Conservation (phyloP, 768 basidiomycete species). For the Grammothele lineata region DNA sequence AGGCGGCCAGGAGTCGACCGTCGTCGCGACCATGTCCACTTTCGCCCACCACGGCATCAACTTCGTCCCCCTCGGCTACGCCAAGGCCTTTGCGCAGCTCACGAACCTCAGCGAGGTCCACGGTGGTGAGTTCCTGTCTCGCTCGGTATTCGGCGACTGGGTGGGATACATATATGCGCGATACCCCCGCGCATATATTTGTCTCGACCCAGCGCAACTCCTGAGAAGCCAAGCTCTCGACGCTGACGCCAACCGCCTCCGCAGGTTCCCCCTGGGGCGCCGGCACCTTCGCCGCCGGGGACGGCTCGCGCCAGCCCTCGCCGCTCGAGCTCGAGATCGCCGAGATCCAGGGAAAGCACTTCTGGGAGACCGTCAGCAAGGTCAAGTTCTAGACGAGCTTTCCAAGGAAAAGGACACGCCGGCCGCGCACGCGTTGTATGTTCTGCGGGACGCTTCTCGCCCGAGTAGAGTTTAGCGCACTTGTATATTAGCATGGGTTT, state of each 20-base stretch:
- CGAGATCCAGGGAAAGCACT: conserved; percentile 45
- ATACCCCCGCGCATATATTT: no score
- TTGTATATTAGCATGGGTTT: no score
- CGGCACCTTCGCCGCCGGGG: conserved; percentile 56
- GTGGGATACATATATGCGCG: no score
- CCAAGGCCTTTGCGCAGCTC: conserved; percentile 35
- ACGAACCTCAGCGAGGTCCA: conserved; percentile 40
- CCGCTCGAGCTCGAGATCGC: conserved; percentile 32
- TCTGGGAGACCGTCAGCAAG: conserved; percentile 44
- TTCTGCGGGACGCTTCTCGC: not conserved
- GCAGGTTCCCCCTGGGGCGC: conserved; percentile 78
- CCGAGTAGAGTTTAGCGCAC: no score
- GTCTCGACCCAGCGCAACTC: no score
- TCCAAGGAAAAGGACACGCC: no score
- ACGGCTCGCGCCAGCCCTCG: conserved; percentile 55
- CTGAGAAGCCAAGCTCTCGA: no score
- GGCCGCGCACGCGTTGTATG: no score
- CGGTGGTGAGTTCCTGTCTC: conserved; percentile 33
- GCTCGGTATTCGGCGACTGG: no score
- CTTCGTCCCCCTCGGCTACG: conserved; percentile 52
- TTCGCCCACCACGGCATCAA: conserved; percentile 53
- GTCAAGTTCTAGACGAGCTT: conserved; percentile 28
- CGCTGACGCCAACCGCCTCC: not conserved
- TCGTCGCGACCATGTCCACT: conserved; percentile 36
- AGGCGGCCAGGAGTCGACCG: conserved; percentile 62